Percentiles rank a stretch among this genome's conserved stretches.
Conservation (phyloP, 805 yeast genomes). For the Geotrichum ghanense region DNA sequence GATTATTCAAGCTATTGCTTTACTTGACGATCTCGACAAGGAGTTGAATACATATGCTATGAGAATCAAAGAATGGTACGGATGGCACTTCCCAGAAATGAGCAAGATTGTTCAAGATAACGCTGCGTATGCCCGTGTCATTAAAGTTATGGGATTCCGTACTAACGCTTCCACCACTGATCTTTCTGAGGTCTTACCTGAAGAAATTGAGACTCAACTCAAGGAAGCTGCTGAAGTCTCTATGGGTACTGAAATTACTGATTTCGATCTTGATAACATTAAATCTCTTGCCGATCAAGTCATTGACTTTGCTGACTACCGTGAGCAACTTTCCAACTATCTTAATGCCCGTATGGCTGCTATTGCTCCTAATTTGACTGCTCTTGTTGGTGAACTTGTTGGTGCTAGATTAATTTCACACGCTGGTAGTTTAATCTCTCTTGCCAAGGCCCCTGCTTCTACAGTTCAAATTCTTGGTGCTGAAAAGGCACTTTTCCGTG, state of each 20-base stretch:
- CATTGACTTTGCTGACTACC: slow-evolving; percentile 89
- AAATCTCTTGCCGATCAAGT: slow-evolving; percentile 89
- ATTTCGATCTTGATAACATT: slow-evolving; percentile 77
- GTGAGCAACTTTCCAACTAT: slow-evolving; percentile 91
- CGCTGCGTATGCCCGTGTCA: slow-evolving; percentile 90
- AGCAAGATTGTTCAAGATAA: slow-evolving; percentile 95
- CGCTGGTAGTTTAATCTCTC: slow-evolving; percentile 85
- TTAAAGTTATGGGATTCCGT: slow-evolving; percentile 88
- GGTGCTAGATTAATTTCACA: slow-evolving; percentile 98
- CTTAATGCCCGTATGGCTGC: slow-evolving; percentile 94
- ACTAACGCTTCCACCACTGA: slow-evolving; percentile 85
- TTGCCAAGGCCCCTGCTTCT: slow-evolving; percentile 98
- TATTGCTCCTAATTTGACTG: slow-evolving; percentile 94
- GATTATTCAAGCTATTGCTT: slow-evolving; percentile 98
- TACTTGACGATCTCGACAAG: slow-evolving; percentile 92
- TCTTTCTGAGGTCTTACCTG: slow-evolving; percentile 82
- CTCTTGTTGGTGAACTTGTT: slow-evolving; percentile 92
- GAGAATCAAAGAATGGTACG: slow-evolving; percentile 99
- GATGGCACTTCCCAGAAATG: slow-evolving; percentile 99
- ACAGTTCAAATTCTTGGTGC: slow-evolving; percentile 98
- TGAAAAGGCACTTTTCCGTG: slow-evolving; percentile 97
- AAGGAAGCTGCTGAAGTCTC: slow-evolving; percentile 97
- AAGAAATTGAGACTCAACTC: slow-evolving; percentile 73
- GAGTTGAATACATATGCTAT: slow-evolving; percentile 96
- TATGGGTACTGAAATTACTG: slow-evolving; percentile 99